Evolutionary conservation across 768 basidiomycete genomes (phyloP).

Genomic region (Pilatotrama ljubarskyi): DNA sequence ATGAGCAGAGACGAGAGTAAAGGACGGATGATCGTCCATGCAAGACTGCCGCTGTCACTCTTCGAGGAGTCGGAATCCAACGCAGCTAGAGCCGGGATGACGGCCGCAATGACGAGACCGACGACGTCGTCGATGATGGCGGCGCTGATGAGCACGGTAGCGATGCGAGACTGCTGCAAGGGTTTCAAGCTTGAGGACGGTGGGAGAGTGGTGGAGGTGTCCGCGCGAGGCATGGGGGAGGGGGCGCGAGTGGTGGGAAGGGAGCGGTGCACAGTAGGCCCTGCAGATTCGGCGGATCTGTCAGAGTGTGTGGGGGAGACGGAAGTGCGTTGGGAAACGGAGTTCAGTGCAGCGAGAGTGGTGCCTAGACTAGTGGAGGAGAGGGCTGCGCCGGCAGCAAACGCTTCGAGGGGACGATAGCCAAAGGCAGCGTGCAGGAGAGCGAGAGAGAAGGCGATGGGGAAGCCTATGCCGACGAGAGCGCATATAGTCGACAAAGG

Average conservation of each 20-base stretch:
- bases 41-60: background rate
- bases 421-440: slow-evolving; percentile 44
- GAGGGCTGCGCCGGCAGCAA: slow-evolving; percentile 62
- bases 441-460: slow-evolving; percentile 50
- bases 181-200: slow-evolving; percentile 7
- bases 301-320: background rate
- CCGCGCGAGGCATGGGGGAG: background rate
- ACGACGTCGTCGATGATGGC: slow-evolving; percentile 68
- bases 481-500: slow-evolving; percentile 50
- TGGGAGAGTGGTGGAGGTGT: slow-evolving; percentile 18
- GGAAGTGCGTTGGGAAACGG: slow-evolving; percentile 1
- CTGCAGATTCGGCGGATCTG: background rate
- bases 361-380: slow-evolving; percentile 69
- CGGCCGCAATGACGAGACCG: slow-evolving; percentile 58
- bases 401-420: slow-evolving; percentile 47
- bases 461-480: slow-evolving; percentile 50
- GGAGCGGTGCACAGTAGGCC: background rate
- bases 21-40: slow-evolving; percentile 48
- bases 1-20: slow-evolving; percentile 57
- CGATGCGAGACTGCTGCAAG: slow-evolving; percentile 49
- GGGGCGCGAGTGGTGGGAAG: background rate
- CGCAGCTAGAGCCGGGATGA: slow-evolving; percentile 45
- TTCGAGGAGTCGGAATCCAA: slow-evolving; percentile 8
- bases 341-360: slow-evolving; percentile 58
- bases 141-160: slow-evolving; percentile 58